These are phyloP conservation scores for Penicillium sp. DNA, from an alignment of 2,329 filamentous ascomycete genomes.

Conservation along the genomic window DNA sequence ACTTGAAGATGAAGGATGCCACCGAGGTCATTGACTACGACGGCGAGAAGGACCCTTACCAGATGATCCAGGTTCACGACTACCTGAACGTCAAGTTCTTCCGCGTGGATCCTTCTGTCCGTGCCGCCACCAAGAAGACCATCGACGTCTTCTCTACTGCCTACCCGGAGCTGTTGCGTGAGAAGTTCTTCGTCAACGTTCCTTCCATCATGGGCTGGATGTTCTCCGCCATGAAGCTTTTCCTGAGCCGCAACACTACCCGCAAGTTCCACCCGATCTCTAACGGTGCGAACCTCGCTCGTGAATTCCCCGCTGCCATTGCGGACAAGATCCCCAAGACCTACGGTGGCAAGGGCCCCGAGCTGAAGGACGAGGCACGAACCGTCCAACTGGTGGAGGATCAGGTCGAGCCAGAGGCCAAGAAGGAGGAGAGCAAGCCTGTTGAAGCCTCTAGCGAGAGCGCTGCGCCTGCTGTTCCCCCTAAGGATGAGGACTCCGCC, in stretches of 20 bases:
- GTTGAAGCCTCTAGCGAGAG: conserved; percentile 4
- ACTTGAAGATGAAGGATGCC: conserved; percentile 70
- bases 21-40: conserved; percentile 67
- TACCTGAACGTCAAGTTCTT: conserved; percentile 88
- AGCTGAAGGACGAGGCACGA: conserved; percentile 46
- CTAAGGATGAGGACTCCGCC: conserved; percentile 15
- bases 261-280: conserved; percentile 79
- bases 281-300: conserved; percentile 69
- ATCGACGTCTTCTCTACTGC: conserved; percentile 78
- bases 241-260: conserved; percentile 71
- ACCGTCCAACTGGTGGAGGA: conserved; percentile 36
- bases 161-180: conserved; percentile 84
- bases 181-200: conserved; percentile 97
- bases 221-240: conserved; percentile 73
- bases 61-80: conserved; percentile 91
- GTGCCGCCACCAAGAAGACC: conserved; percentile 74
- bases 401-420: conserved; percentile 18
- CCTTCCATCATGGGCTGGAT: conserved; percentile 89
- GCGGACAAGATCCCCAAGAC: conserved; percentile 68
- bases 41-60: conserved; percentile 72
- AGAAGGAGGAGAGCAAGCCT: conserved; percentile 15
- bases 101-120: conserved; percentile 74
- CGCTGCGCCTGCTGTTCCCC: conserved; percentile 10
- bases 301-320: conserved; percentile 58
- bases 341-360: conserved; percentile 74